Evolutionary conservation across 2,329 filamentous ascomycete species (phyloP).

Genomic region (Immersiporthe knoxdaviesiana): DNA sequence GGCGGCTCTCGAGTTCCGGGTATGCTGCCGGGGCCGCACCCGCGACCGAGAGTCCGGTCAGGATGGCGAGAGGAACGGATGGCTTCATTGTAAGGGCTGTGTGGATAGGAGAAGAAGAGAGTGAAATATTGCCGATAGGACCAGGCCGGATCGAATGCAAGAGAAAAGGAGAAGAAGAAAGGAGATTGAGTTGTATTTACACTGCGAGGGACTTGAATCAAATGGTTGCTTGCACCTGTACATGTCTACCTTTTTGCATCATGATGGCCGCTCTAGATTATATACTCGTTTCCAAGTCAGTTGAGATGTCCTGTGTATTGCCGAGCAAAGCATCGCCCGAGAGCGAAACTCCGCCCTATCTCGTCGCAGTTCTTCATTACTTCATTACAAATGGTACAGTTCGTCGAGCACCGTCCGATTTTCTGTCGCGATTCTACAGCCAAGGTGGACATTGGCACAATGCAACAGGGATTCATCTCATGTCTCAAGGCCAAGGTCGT

Average conservation of each 20-base stretch:
- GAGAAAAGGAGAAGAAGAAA: background rate
- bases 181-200: background rate
- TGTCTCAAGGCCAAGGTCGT: background rate
- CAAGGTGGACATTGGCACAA: background rate
- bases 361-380: background rate
- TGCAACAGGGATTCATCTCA: background rate
- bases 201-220: background rate
- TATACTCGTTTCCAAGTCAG: background rate
- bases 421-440: background rate
- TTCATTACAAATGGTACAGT: background rate
- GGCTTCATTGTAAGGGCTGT: constrained; percentile 24
- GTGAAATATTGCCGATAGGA: background rate
- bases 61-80: constrained; percentile 11
- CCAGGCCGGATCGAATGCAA: background rate
- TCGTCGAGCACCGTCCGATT: background rate
- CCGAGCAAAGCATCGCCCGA: background rate
- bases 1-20: constrained; percentile 16
- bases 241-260: background rate
- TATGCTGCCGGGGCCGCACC: constrained; percentile 27
- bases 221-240: background rate
- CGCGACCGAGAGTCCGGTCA: constrained; percentile 23
- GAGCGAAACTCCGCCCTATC: background rate
- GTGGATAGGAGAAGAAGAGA: background rate
- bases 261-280: background rate
- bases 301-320: background rate